Conservation (phyloP, 1,139 yeast species). For the Kurtzmaniella quercitrusa region DNA sequence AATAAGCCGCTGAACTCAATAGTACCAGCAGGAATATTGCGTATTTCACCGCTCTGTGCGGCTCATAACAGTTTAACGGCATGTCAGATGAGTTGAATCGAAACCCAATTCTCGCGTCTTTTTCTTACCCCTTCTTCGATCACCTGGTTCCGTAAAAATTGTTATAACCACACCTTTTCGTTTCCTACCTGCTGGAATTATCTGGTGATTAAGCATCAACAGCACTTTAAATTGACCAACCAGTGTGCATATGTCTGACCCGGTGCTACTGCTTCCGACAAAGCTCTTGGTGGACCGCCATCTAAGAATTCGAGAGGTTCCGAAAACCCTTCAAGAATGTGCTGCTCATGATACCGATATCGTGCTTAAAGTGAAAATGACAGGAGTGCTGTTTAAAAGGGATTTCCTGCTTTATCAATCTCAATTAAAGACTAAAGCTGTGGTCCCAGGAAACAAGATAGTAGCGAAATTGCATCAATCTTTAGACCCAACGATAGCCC, state of each 20-base stretch:
- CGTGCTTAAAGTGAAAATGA: constrained; percentile 27
- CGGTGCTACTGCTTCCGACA: constrained; percentile 8
- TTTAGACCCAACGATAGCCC: constrained; percentile 10
- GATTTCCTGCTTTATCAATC: constrained; percentile 20
- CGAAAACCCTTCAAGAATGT: constrained; percentile 28
- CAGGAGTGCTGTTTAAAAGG: constrained; percentile 24
- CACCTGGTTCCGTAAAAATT: neutral
- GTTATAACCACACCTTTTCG: neutral
- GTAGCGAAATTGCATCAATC: constrained; percentile 23
- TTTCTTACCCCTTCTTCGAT: neutral
- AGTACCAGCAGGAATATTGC: neutral
- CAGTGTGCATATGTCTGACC: constrained; percentile 4
- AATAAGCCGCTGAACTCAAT: neutral
- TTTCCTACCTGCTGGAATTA: neutral
- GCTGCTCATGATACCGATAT: constrained; percentile 16
- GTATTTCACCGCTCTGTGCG: neutral
- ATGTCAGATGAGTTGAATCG: neutral
- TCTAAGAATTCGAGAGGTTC: constrained; percentile 21
- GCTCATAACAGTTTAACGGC: neutral
- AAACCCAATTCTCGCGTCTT: neutral
- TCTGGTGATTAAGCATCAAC: neutral
- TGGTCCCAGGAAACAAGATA: constrained; percentile 33
- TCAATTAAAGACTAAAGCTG: constrained; percentile 8
- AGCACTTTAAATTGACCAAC: neutral
- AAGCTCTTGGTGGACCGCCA: constrained; percentile 7